Evolutionary conservation across 805 yeast species (phyloP).

Genomic region (Saccharomycopsis fodiens): DNA sequence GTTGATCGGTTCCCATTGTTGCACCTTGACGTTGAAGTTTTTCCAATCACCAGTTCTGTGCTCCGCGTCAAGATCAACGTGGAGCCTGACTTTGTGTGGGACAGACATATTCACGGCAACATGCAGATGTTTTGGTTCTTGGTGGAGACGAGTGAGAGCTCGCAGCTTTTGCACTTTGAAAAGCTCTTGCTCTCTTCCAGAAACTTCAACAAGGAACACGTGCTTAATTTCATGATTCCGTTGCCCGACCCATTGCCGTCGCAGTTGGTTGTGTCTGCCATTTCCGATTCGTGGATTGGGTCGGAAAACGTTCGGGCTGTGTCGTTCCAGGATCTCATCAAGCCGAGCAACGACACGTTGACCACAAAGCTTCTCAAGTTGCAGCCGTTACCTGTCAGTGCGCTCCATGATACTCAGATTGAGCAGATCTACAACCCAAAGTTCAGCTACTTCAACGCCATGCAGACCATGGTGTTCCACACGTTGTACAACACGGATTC

Average conservation of each 20-base stretch:
- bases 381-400: conserved; percentile 81
- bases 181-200: conserved; percentile 61
- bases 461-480: conserved; percentile 97
- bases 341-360: conserved; percentile 81
- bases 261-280: conserved; percentile 70
- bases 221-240: conserved; percentile 89
- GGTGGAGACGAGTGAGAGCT: conserved; percentile 69
- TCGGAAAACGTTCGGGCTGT: conserved; percentile 68
- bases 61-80: conserved; percentile 69
- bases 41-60: conserved; percentile 83
- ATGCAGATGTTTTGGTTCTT: conserved; percentile 88
- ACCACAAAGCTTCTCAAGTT: conserved; percentile 72
- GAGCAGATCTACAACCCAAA: conserved; percentile 60
- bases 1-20: conserved; percentile 71
- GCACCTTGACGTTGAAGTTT: conserved; percentile 69
- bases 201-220: conserved; percentile 49
- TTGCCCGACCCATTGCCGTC: conserved; percentile 83
- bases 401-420: conserved; percentile 58
- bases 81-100: conserved; percentile 82
- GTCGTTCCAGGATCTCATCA: conserved; percentile 82
- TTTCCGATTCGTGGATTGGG: conserved; percentile 88
- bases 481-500: conserved; percentile 72
- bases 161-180: conserved; percentile 73
- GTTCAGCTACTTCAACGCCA: conserved; percentile 89
- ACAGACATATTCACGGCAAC: conserved; percentile 67